phyloP scores from a whole-genome alignment of 1,139 yeast genomes.

The Yamadazyma jaroonii region DNA sequence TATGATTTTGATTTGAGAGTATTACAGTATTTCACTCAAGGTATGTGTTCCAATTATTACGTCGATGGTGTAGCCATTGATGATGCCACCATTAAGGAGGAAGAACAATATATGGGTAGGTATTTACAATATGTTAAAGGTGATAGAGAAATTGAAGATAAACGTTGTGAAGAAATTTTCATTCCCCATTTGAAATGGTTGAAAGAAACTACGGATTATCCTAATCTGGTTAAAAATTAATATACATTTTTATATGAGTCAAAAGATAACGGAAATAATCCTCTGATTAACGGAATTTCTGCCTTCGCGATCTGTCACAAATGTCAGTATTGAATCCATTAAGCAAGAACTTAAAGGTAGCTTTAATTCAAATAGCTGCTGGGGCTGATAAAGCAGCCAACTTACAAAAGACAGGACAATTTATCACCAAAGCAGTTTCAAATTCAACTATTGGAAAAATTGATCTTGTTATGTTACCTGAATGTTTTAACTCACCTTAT shows the following conservation, averaged over 20 bases:
- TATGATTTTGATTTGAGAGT: conserved; percentile 53
- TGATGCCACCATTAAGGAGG: conserved; percentile 14
- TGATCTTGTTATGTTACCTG: conserved; percentile 74
- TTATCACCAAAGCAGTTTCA: conserved; percentile 48
- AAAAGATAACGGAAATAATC: not conserved
- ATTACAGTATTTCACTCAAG: conserved; percentile 36
- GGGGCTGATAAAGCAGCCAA: conserved; percentile 65
- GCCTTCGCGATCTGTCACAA: not conserved
- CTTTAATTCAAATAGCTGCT: conserved; percentile 74
- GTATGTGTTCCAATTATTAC: conserved; percentile 37
- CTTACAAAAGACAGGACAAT: conserved; percentile 48
- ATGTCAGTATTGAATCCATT: conserved; percentile 28
- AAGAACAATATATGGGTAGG: conserved; percentile 33
- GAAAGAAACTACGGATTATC: conserved; percentile 26
- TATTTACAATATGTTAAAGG: conserved; percentile 26
- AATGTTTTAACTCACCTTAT: conserved; percentile 95
- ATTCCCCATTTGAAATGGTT: conserved; percentile 41
- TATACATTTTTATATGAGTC: not conserved
- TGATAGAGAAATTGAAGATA: conserved; percentile 22
- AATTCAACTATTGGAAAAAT: conserved; percentile 45
- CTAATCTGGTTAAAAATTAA: conserved; percentile 9
- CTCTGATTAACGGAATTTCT: not conserved
- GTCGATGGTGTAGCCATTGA: conserved; percentile 30
- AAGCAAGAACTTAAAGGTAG: conserved; percentile 51
- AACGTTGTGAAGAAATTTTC: conserved; percentile 36